Conservation (phyloP, 1,284 basidiomycete genomes). For the Malassezia sympodialis region DNA sequence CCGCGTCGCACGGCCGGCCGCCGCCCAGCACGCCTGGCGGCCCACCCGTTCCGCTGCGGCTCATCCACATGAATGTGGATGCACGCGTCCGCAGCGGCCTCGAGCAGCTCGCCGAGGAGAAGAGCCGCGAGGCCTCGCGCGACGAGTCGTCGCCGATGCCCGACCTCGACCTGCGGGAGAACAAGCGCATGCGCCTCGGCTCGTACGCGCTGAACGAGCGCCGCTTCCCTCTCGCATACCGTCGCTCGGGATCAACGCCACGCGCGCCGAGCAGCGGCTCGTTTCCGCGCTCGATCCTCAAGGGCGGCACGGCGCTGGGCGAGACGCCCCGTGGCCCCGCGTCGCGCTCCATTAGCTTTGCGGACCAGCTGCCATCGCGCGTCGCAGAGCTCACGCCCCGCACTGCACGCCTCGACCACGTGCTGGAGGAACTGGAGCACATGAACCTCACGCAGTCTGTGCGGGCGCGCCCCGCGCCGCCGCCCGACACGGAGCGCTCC, state of each 20-base stretch:
- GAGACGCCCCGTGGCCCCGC: background rate
- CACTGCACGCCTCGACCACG: constrained; percentile 12
- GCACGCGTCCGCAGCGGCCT: constrained; percentile 26
- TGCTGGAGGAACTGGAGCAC: constrained; percentile 15
- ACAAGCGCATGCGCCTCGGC: constrained; percentile 29
- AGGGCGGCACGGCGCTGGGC: background rate
- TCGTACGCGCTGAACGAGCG: background rate
- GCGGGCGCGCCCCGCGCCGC: background rate
- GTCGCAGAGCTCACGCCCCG: constrained; percentile 4
- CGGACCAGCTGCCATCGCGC: constrained; percentile 9
- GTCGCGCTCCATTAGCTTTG: constrained; percentile 27
- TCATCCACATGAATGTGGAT: constrained; percentile 32
- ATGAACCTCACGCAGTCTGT: constrained; percentile 10
- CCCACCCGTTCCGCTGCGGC: constrained; percentile 31
- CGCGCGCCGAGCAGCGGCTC: constrained; percentile 1
- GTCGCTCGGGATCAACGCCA: background rate
- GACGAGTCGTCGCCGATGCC: constrained; percentile 12
- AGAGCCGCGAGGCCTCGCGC: constrained; percentile 8
- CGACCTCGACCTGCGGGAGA: constrained; percentile 22
- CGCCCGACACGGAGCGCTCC: constrained; percentile 56
- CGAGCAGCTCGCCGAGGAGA: constrained; percentile 30
- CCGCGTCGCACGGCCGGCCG: background rate
- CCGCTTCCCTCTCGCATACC: constrained; percentile 10
- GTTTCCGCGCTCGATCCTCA: constrained; percentile 20
- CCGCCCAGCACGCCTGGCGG: constrained; percentile 16